phyloP scores from a whole-genome alignment of 495 filamentous ascomycete species.

The Penicillium verhagenii region DNA sequence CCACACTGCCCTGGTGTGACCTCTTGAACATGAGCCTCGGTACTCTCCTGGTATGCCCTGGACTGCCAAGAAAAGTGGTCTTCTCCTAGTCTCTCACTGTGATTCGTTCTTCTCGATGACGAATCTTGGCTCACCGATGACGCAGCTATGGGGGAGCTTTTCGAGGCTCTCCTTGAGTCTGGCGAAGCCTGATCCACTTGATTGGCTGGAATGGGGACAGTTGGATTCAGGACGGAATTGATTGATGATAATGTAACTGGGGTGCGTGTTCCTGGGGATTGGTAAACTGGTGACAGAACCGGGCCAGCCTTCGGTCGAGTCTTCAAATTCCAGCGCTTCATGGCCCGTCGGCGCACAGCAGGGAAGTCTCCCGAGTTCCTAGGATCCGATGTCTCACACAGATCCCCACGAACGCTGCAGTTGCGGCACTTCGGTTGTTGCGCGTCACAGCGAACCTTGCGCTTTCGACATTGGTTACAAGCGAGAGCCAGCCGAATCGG shows the following conservation, averaged over 20 bases:
- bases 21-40: neutral
- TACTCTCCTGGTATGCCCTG: slow-evolving; percentile 1
- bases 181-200: neutral
- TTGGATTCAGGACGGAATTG: neutral
- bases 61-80: slow-evolving; percentile 4
- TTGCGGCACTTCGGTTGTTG: neutral
- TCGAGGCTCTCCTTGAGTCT: neutral
- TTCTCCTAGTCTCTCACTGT: slow-evolving; percentile 2
- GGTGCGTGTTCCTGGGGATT: neutral
- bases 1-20: neutral
- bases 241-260: neutral
- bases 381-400: slow-evolving; percentile 5
- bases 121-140: neutral
- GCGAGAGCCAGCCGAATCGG: slow-evolving; percentile 1
- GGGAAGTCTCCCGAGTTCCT: slow-evolving; percentile 1
- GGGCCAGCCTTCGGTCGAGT: neutral
- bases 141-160: neutral
- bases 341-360: slow-evolving; percentile 5
- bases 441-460: slow-evolving; percentile 3
- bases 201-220: neutral
- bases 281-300: neutral
- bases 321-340: neutral
- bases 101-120: neutral
- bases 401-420: slow-evolving; percentile 1
- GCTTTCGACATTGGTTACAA: neutral